Evolutionary conservation across 2,329 filamentous ascomycete genomes (phyloP).

Genomic region (Trichoderma gracile): DNA sequence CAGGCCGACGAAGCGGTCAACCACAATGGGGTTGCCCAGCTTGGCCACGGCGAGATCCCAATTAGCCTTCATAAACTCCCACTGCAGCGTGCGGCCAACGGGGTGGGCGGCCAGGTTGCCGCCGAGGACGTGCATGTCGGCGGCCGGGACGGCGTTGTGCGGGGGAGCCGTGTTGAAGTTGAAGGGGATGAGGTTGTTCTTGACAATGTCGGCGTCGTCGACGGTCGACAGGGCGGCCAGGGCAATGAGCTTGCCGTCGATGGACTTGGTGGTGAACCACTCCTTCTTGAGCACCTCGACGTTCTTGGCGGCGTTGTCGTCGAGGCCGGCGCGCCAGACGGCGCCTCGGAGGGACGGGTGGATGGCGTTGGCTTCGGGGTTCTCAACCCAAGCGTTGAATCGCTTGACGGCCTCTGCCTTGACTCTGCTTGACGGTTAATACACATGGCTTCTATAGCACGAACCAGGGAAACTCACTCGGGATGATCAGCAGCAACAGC

Average conservation of each 20-base stretch:
- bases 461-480: conserved; percentile 51
- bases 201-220: conserved; percentile 67
- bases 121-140: conserved; percentile 85
- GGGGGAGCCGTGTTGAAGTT: conserved; percentile 68
- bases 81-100: conserved; percentile 71
- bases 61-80: conserved; percentile 82
- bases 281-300: conserved; percentile 81
- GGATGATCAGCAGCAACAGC: conserved; percentile 78
- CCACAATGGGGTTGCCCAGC: conserved; percentile 79
- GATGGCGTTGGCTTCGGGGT: conserved; percentile 67
- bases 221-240: conserved; percentile 74
- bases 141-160: conserved; percentile 69
- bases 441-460: neutral
- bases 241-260: conserved; percentile 88
- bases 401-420: conserved; percentile 73
- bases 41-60: conserved; percentile 73
- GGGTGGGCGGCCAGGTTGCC: conserved; percentile 71
- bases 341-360: conserved; percentile 79
- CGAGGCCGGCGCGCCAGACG: conserved; percentile 77
- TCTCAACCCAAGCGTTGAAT: conserved; percentile 76
- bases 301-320: conserved; percentile 64
- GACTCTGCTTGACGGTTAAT: conserved; percentile 48
- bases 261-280: conserved; percentile 76
- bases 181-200: conserved; percentile 68
- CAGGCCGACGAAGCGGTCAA: conserved; percentile 84